These are phyloP conservation scores for Ceratobasidium sp. DNA, from an alignment of 1,284 basidiomycete genomes.

Conservation along the genomic window DNA sequence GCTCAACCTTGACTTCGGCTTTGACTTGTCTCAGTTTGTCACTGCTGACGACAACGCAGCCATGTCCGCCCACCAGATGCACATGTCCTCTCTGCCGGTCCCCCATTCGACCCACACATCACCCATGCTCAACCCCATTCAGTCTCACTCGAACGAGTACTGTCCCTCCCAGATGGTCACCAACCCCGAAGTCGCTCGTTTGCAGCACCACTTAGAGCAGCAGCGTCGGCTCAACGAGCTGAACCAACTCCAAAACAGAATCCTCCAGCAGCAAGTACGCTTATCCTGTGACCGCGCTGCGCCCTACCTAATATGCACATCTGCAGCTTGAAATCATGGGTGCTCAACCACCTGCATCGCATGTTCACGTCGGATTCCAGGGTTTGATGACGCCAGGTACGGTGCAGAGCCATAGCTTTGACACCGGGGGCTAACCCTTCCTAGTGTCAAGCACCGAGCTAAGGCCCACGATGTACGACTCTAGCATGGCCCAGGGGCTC, in stretches of 20 bases:
- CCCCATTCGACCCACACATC: constrained; percentile 37
- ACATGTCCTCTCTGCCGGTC: constrained; percentile 18
- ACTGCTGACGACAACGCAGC: not conserved
- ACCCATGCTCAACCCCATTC: constrained; percentile 41
- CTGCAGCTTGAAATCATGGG: constrained; percentile 48
- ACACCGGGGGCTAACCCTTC: constrained; percentile 21
- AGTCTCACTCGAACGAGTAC: constrained; percentile 4
- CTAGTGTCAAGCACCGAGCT: constrained; percentile 72
- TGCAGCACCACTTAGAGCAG: constrained; percentile 53
- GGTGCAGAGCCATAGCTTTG: constrained; percentile 49
- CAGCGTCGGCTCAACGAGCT: constrained; percentile 80
- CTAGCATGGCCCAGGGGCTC: constrained; percentile 67
- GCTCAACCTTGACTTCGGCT: constrained; percentile 35
- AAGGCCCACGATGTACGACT: constrained; percentile 58
- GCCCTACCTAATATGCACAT: constrained; percentile 72
- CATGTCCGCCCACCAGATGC: constrained; percentile 18
- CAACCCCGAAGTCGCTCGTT: constrained; percentile 36
- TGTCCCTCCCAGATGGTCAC: constrained; percentile 18
- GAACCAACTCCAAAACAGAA: constrained; percentile 81
- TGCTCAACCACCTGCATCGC: constrained; percentile 20
- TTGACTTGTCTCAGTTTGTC: constrained; percentile 40
- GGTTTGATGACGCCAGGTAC: constrained; percentile 78
- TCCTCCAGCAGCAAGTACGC: constrained; percentile 83
- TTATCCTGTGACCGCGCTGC: constrained; percentile 30
- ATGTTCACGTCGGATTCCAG: constrained; percentile 57